Conservation (phyloP, 2,329 filamentous ascomycete species). For the Lachnum nothofagi region DNA sequence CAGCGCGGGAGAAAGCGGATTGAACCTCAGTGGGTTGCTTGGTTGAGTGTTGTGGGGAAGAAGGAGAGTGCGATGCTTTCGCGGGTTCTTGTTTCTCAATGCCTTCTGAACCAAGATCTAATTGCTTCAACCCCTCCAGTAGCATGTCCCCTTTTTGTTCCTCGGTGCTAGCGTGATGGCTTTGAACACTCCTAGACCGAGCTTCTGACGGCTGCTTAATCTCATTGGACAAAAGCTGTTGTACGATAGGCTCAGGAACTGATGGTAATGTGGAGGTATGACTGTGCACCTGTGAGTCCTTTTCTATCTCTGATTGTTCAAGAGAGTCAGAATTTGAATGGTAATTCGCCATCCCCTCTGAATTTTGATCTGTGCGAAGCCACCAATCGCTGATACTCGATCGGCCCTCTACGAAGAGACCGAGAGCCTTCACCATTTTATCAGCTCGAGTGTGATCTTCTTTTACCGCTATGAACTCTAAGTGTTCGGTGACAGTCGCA, state of each 20-base stretch:
- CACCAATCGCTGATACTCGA: neutral
- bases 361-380: neutral
- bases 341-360: neutral
- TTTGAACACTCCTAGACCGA: too few relatives aligned
- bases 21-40: neutral
- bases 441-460: neutral
- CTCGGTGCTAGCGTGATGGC: too few relatives aligned
- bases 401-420: neutral
- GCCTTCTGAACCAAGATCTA: neutral
- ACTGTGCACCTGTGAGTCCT: too few relatives aligned
- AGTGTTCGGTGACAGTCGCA: neutral
- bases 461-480: neutral
- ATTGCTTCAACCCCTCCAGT: neutral
- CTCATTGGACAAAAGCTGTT: too few relatives aligned
- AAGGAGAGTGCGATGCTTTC: too few relatives aligned
- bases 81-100: neutral
- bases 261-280: too few relatives aligned
- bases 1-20: conserved; percentile 4
- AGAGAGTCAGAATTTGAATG: neutral
- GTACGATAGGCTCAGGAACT: too few relatives aligned
- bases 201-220: too few relatives aligned
- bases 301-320: neutral
- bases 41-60: neutral
- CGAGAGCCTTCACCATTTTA: conserved; percentile 1
- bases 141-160: neutral